Evolutionary conservation across 495 filamentous ascomycete genomes (phyloP).

Genomic region (Penicillium canariense): DNA sequence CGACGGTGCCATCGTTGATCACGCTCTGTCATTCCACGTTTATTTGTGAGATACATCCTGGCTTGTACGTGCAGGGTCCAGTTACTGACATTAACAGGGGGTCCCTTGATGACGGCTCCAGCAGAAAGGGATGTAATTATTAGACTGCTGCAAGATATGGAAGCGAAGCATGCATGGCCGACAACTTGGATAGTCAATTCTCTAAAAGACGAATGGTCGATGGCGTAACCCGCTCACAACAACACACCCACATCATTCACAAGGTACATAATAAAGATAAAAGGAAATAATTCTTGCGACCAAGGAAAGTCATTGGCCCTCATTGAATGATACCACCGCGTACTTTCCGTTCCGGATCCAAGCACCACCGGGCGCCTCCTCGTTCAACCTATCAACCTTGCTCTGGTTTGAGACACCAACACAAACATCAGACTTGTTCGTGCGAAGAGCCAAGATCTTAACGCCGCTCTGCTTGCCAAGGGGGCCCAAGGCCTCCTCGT

Average conservation of each 20-base stretch:
- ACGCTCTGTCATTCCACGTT: slow-evolving; percentile 16
- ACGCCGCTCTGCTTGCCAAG: slow-evolving; percentile 68
- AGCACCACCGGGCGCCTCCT: slow-evolving; percentile 58
- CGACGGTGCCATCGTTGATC: slow-evolving; percentile 14
- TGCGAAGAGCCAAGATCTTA: slow-evolving; percentile 71
- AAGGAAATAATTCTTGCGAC: background rate
- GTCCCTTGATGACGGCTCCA: slow-evolving; percentile 12
- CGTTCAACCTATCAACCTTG: slow-evolving; percentile 63
- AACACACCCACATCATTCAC: background rate
- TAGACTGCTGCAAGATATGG: slow-evolving; percentile 12
- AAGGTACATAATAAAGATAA: background rate
- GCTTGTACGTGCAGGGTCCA: background rate
- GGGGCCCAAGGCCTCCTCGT: slow-evolving; percentile 73
- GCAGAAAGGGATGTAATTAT: slow-evolving; percentile 9
- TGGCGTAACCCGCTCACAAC: background rate
- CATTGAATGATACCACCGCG: slow-evolving; percentile 78
- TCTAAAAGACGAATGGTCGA: slow-evolving; percentile 12
- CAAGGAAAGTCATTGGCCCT: slow-evolving; percentile 46
- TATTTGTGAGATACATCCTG: slow-evolving; percentile 4
- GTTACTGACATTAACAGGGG: slow-evolving; percentile 11
- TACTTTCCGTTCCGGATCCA: slow-evolving; percentile 92
- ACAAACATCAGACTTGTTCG: slow-evolving; percentile 85
- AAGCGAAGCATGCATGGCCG: slow-evolving; percentile 11
- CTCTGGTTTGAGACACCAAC: slow-evolving; percentile 71
- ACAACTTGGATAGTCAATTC: slow-evolving; percentile 11